phyloP scores from a whole-genome alignment of 441 rosid species.

The Adansonia madagascariensis region DNA sequence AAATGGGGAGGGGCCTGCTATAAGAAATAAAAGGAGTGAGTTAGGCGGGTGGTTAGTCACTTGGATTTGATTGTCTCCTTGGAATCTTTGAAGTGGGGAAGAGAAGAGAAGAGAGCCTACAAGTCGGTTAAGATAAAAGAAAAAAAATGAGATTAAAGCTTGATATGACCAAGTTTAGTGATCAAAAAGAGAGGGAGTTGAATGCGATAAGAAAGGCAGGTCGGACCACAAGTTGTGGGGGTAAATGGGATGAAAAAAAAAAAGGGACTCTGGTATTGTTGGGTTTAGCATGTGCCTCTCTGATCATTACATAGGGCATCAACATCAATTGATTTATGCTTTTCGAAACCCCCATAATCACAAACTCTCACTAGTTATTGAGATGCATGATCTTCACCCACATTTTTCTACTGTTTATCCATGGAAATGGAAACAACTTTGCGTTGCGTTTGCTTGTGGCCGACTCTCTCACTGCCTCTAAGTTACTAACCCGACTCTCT shows the following conservation, averaged over 20 bases:
- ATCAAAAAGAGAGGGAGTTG: conserved; percentile 32
- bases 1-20: not conserved
- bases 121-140: conserved; percentile 33
- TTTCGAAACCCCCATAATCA: conserved; percentile 33
- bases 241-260: not conserved
- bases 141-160: conserved; percentile 27
- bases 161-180: conserved; percentile 62
- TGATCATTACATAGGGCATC: conserved; percentile 50
- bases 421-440: not conserved
- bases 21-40: conserved; percentile 29
- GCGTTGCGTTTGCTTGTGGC: conserved; percentile 23
- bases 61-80: conserved; percentile 38
- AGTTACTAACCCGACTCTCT: conserved; percentile 1
- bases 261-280: conserved; percentile 39
- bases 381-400: conserved; percentile 43
- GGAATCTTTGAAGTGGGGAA: conserved; percentile 53
- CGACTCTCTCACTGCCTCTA: conserved; percentile 24
- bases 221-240: conserved; percentile 51
- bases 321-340: conserved; percentile 46
- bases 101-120: conserved; percentile 35
- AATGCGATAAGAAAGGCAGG: conserved; percentile 34
- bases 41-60: conserved; percentile 53
- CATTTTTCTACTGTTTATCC: conserved; percentile 29
- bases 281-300: conserved; percentile 59
- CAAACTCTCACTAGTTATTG: conserved; percentile 49